Conservation (phyloP, 805 yeast genomes). For the Ogataea saltuana region DNA sequence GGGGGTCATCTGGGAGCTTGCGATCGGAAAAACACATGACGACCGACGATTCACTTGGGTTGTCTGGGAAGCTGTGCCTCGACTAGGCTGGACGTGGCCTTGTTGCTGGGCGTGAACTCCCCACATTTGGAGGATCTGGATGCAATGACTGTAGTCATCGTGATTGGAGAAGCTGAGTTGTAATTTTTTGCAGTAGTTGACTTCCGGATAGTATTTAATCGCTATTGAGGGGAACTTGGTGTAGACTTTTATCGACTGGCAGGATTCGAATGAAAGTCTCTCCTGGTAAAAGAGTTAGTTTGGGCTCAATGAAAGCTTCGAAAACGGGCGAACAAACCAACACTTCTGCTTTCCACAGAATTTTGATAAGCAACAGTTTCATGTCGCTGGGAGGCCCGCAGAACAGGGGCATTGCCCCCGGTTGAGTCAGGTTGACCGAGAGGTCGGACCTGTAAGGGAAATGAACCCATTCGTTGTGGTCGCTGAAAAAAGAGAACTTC, state of each 20-base stretch:
- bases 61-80: neutral
- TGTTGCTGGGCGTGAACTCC: slow-evolving; percentile 18
- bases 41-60: neutral
- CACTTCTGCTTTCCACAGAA: slow-evolving; percentile 27
- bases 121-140: slow-evolving; percentile 18
- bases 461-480: slow-evolving; percentile 26
- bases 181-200: slow-evolving; percentile 17
- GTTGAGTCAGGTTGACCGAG: slow-evolving; percentile 18
- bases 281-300: slow-evolving; percentile 20
- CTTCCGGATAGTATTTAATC: slow-evolving; percentile 22
- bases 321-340: slow-evolving; percentile 14
- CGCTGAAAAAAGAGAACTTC: slow-evolving; percentile 24
- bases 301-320: neutral
- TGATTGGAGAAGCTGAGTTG: slow-evolving; percentile 22
- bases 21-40: slow-evolving; percentile 1
- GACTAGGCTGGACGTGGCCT: slow-evolving; percentile 2
- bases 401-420: slow-evolving; percentile 4
- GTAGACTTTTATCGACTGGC: slow-evolving; percentile 24
- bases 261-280: slow-evolving; percentile 22
- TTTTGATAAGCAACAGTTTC: slow-evolving; percentile 17
- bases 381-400: slow-evolving; percentile 4
- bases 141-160: slow-evolving; percentile 17
- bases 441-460: slow-evolving; percentile 29
- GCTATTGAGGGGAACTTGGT: slow-evolving; percentile 29
- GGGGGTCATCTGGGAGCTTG: slow-evolving; percentile 3